Percentiles rank a stretch among this genome's conserved stretches.
Conservation (phyloP, 352 stramenopile species). For the Pythium brachiatum region DNA sequence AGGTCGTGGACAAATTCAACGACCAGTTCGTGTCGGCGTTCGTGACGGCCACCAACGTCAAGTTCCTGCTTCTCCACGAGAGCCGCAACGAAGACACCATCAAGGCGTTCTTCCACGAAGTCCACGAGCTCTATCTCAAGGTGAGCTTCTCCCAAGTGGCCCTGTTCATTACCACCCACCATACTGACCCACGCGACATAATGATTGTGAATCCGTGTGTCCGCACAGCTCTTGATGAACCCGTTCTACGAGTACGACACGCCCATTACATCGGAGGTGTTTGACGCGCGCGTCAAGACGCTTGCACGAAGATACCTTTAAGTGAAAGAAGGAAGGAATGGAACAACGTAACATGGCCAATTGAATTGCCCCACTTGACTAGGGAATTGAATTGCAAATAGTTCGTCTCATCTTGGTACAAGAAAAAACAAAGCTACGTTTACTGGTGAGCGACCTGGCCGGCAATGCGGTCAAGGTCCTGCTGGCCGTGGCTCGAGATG, state of each 20-base stretch:
- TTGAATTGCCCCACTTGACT: conserved; percentile 4
- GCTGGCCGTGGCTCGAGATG: conserved; percentile 97
- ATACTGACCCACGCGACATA: no score
- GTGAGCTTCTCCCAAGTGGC: conserved; percentile 33
- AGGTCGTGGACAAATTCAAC: conserved; percentile 95
- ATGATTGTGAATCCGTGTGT: no score
- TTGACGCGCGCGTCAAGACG: conserved; percentile 90
- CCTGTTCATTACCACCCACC: neutral
- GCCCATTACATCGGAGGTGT: conserved; percentile 91
- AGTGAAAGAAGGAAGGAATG: neutral
- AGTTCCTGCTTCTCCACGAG: conserved; percentile 96
- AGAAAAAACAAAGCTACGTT: conserved; percentile 34
- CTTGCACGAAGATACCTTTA: conserved; percentile 89
- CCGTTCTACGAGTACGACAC: conserved; percentile 96
- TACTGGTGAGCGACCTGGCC: conserved; percentile 90
- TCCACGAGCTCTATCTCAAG: conserved; percentile 98
- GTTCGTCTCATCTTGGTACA: conserved; percentile 31
- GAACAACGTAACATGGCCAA: conserved; percentile 3
- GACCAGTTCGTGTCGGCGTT: conserved; percentile 97
- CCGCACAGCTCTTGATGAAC: conserved; percentile 90
- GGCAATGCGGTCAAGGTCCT: conserved; percentile 99
- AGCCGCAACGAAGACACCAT: conserved; percentile 94
- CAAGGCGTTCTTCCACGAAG: conserved; percentile 95
- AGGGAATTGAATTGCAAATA: conserved; percentile 35
- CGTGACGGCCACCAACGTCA: conserved; percentile 93